Base-by-base conservation (phyloP, 768 basidiomycete species). In the Holtermanniella nyarrowii region DNA sequence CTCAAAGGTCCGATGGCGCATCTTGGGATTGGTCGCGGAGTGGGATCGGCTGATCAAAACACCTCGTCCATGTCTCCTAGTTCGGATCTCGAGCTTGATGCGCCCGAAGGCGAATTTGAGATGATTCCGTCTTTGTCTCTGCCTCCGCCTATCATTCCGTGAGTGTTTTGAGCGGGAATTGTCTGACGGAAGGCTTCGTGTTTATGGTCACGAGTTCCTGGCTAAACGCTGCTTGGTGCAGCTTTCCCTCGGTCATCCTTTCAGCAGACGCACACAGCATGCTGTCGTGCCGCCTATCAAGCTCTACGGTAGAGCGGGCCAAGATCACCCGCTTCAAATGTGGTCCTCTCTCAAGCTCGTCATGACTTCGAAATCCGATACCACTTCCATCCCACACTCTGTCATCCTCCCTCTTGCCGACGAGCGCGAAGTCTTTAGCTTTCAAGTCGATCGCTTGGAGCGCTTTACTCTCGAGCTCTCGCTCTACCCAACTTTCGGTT, bases 91-190 rank as follows among this genome's bases (percentile, higher is more conserved):
- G 68, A 71, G 39, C 55, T 71, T 44, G 88, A 64, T 74, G 78
- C 60, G 40, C 54, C 66, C 27, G 87, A 73, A n/a, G 67, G 72
- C 26, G 77, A 96, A 55, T 82, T 86, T 27, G 95, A 99, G 66
- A 76, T 84, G 55, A 99, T 99, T 56, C 95, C 95, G 14, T 84
- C 85, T 1, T 76, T 99, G n/a, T 88, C 86, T 18, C 78, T 99
- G 16, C 95, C 95, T 1, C 95, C 95, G 0, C 95, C 95, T 1
- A 96, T 96, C 68, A 93, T 99, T 80, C 90, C 95, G 24, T 88
- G 46, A 68, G 69, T 68, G n/a, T n/a, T 49, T 49, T 51, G 39
- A 42, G 46, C 27, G 55, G 54, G 59, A 46, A 60, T 3, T 3
- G 1, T 39, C 2, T 11, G 5, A n/a, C 14, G 14, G 20, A 44